Evolutionary conservation across 225 moss, liverwort and hornwort species (phyloP), one percentile per base, ranked within the genome.

Genomic region (Bryoerythrophyllum caledonicum): DNA sequence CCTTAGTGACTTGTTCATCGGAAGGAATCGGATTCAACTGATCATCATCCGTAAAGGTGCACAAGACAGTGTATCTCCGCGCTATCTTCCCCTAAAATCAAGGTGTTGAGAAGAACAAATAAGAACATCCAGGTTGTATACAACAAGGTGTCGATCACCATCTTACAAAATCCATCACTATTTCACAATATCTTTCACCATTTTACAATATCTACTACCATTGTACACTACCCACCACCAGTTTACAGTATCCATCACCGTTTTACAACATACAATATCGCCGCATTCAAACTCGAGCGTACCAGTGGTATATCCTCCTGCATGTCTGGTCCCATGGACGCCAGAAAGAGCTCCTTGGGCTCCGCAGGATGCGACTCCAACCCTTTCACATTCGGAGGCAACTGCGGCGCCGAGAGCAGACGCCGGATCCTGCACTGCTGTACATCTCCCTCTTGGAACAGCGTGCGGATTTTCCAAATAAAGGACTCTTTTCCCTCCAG

Each of bases 21-120:
- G 84, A 64, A 72, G 87, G 87, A 40, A 82, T 30, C 10, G 21
- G 4, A 73, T 87, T 87, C 6, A 74, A 60, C 3, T 24, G 28
- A n/a, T 78, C 75, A 23, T 82, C 68, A 20, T 78, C 87, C 13
- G 44, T 43, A 60, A 71, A 71, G 61, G 84, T 85, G 72, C 87
- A 87, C 26, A 82, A 28, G 49, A 87, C 23, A 34, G 15, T 65
- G 59, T 30, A 74, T n/a, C 57, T 82, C 27, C 65, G 70, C 40
- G 13, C 51, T 44, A 82, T 70, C 38, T 57, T 57, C 26, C 23
- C 74, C 82, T 82, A 46, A 34, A 19, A 65, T 30, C 40, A 17
- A 74, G 26, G 11, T 35, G 15, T 40, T 40, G 23, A 65, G 15
- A 68, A 68, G 4, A 9, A 17, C 0, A 16, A 67, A 57, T 44